Base-by-base conservation (phyloP, 176 grass and related monocot genomes). In the Carex kokanica region DNA sequence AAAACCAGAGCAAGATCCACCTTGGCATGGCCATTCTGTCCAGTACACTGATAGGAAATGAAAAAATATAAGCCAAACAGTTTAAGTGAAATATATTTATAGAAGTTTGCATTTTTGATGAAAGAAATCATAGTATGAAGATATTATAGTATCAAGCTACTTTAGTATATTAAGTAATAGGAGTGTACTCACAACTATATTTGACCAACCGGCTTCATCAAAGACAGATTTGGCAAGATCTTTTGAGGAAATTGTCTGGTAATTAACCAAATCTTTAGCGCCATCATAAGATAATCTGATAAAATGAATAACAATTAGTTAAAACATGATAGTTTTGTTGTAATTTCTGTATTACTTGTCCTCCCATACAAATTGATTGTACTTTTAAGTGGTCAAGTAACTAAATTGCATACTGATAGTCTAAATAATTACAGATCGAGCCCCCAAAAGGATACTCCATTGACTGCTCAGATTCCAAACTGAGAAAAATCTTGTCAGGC, bases 181-280 rank as follows among this genome's bases (percentile, higher is more conserved):
- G 62, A 34, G 47, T 11, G 56, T 60, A 88, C 91, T 93, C 74
- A 98, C 96, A 72, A 95, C 86, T 51, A 98, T 72, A 29, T 91
- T 88, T 82, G 93, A 98, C 93, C 91, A 98, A 61, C 93, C 96
- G 87, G 91, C 96, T 86, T 98, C 91, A 23, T 91, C 78, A 83
- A 98, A 82, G 84, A 98, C 88, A 71, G 70, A 91, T 80, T 93
- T 90, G 54, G 84, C 91, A 82, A 95, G 88, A 69, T 80, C 87
- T 69, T 84, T 88, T 11, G 86, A 86, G n/a, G 93, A 91, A 57
- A 92, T 43, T 79, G 89, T 95, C 56, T 87, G 89, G 82, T 99
- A 99, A 40, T 90, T 65, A 36, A 99, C 91, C 68, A 85, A 68
- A 86, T 91, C 92, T 83, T 94, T 94, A 62, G 56, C 52, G 13